phyloP scores from a whole-genome alignment of 1,284 basidiomycete species.

The Ceraceosorus guamensis region DNA sequence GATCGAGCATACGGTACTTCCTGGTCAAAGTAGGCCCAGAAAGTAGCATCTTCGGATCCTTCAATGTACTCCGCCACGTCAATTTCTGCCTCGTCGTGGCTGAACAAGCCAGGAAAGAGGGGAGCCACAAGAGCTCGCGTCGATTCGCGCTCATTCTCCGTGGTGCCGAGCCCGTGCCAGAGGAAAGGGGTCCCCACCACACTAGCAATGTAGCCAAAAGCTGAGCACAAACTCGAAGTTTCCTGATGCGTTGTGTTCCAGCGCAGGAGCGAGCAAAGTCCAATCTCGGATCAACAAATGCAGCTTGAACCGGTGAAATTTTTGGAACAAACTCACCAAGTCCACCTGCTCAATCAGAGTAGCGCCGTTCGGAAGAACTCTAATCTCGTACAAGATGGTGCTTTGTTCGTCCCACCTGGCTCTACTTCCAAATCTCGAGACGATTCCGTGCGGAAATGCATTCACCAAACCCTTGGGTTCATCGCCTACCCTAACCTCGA shows the following conservation, averaged over 20 bases:
- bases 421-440: background rate
- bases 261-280: no score
- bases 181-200: slow-evolving; percentile 25
- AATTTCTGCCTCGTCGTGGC: slow-evolving; percentile 4
- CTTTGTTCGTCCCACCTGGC: background rate
- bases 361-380: background rate
- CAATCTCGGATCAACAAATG: no score
- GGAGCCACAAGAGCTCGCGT: slow-evolving; percentile 24
- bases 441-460: background rate
- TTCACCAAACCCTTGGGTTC: background rate
- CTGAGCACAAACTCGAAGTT: slow-evolving; percentile 34
- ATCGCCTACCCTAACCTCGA: background rate
- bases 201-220: slow-evolving; percentile 25
- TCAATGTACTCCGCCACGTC: slow-evolving; percentile 30
- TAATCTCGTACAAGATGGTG: background rate
- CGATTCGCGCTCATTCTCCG: slow-evolving; percentile 18
- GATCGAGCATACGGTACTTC: slow-evolving; percentile 22
- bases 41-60: slow-evolving; percentile 30
- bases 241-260: slow-evolving; percentile 12
- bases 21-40: slow-evolving; percentile 28
- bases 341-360: background rate
- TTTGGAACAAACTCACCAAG: background rate
- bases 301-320: no score
- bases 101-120: slow-evolving; percentile 16
- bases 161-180: slow-evolving; percentile 36